Percentiles rank a stretch among this genome's conserved stretches.
phyloP scores from a whole-genome alignment of 2,329 filamentous ascomycete genomes.

The Thelonectria rubi region DNA sequence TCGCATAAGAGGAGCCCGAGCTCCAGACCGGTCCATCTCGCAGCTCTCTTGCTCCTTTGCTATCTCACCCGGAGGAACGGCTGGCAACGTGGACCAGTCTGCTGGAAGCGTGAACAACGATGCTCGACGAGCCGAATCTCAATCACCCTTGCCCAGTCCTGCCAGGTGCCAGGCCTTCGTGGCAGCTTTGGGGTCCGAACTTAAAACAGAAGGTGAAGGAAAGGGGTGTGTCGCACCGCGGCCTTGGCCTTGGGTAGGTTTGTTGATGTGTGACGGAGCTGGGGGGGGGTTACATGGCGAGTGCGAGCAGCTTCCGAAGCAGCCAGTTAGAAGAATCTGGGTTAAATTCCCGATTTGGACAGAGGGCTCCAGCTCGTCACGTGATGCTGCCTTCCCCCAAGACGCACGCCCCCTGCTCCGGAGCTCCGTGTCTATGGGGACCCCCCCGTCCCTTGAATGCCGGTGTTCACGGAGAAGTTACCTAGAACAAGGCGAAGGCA shows the following conservation, averaged over 20 bases:
- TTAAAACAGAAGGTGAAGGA: constrained; percentile 14
- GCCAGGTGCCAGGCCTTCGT: constrained; percentile 8
- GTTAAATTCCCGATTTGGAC: constrained; percentile 12
- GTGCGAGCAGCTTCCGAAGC: constrained; percentile 6
- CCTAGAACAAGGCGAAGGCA: not conserved
- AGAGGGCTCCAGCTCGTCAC: not conserved
- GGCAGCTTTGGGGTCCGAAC: constrained; percentile 6
- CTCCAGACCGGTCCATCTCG: constrained; percentile 1
- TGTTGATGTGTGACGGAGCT: not conserved
- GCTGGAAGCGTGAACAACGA: constrained; percentile 6
- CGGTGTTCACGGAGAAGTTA: constrained; percentile 5
- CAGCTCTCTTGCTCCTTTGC: not conserved
- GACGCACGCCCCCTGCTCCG: constrained; percentile 1
- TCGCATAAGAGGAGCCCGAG: constrained; percentile 19
- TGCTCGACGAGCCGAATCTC: constrained; percentile 13
- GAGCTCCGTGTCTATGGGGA: constrained; percentile 1
- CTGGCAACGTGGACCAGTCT: constrained; percentile 2
- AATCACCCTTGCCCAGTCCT: constrained; percentile 5
- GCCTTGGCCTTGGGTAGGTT: not conserved
- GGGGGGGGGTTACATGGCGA: constrained; percentile 5
- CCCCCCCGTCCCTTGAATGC: not conserved
- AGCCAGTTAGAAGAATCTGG: constrained; percentile 10
- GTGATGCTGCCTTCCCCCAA: not conserved
- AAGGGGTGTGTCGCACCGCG: constrained; percentile 2
- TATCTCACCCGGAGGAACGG: not conserved